Evolutionary conservation across 495 filamentous ascomycete species (phyloP), one percentile per base, ranked within the genome.

Genomic region (Letharia lupina): DNA sequence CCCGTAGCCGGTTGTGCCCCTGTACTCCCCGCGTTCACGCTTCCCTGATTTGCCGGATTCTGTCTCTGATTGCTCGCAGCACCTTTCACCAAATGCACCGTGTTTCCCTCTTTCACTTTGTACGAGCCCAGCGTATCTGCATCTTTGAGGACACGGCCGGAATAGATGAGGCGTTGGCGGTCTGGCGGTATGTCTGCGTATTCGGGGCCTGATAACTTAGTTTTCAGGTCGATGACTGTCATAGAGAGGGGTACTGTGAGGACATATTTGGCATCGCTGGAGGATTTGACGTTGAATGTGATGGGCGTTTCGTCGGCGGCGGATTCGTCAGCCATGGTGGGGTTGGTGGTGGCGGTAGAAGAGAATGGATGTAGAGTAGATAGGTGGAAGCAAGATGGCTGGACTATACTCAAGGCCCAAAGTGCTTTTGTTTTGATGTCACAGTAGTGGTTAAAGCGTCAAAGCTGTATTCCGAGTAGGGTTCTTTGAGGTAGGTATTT

Each of bases 31-130:
- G 83, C 72, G 16, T 84, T 73, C 16, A 83, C 73, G 40, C 75
- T 72, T 63, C 75, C 71, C 67, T 81, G 79, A 44, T 80, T 78
- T 39, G 85, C 75, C 18, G 85, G 81, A 60, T 83, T 84, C 65
- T 88, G 83, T 23, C 87, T 82, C 64, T 86, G 83, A 74, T 96
- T 97, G 81, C 93, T 98, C 35, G 87, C 88, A 41, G 95, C 95
- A 70, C 91, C 91, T 76, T 95, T 96, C 64, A 99, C 95, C 71
- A 99, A 81, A 75, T 99, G 95, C 66, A 98, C 85, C 12, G 94
- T 97, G 73, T 97, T 91, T n/a, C 90, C 89, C 64, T 90, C 84
- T 77, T 97, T 96, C 76, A 99, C 91, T 78, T 96, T 99, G 78
- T 95, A 96, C 35, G 85, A 83, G 63, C 80, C 85, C 54, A 99